A percentile compares a stretch with the other conserved stretches of the same genome.
These are phyloP conservation scores for Fraxinus excelsior DNA, from an alignment of 257 asterid genomes.

Conservation along the genomic window DNA sequence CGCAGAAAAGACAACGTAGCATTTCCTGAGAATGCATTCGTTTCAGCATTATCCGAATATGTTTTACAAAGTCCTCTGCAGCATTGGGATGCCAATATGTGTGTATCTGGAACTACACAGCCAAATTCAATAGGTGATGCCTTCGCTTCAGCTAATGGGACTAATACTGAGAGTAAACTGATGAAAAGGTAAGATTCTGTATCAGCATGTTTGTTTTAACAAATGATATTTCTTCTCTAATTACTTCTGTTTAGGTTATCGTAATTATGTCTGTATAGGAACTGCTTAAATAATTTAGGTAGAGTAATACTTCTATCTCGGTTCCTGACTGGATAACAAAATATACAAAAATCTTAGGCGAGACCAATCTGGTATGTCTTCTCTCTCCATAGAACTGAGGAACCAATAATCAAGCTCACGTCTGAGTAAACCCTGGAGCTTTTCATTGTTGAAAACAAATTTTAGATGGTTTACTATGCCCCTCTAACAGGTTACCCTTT, in stretches of 20 bases:
- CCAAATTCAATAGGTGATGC: conserved; percentile 31
- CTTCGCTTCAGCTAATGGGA: conserved; percentile 41
- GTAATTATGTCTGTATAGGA: neutral
- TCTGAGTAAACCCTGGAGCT: neutral
- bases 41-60: conserved; percentile 63
- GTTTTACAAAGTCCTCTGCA: conserved; percentile 51
- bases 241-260: conserved; percentile 14
- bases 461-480: neutral
- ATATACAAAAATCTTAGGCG: neutral
- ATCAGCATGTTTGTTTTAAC: conserved; percentile 23
- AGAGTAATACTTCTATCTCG: neutral
- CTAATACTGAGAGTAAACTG: conserved; percentile 37
- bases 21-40: conserved; percentile 55
- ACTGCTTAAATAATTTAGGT: neutral
- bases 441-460: neutral
- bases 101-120: conserved; percentile 42
- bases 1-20: conserved; percentile 53
- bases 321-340: neutral
- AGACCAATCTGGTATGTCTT: neutral
- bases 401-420: neutral
- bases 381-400: conserved; percentile 9
- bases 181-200: conserved; percentile 55
- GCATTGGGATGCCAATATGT: conserved; percentile 38
- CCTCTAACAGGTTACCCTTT: neutral
- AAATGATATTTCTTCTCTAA: conserved; percentile 9